Percentiles rank a stretch among this genome's conserved stretches.
Conservation (phyloP, 495 filamentous ascomycete species). For the Talaromyces stipitatus region DNA sequence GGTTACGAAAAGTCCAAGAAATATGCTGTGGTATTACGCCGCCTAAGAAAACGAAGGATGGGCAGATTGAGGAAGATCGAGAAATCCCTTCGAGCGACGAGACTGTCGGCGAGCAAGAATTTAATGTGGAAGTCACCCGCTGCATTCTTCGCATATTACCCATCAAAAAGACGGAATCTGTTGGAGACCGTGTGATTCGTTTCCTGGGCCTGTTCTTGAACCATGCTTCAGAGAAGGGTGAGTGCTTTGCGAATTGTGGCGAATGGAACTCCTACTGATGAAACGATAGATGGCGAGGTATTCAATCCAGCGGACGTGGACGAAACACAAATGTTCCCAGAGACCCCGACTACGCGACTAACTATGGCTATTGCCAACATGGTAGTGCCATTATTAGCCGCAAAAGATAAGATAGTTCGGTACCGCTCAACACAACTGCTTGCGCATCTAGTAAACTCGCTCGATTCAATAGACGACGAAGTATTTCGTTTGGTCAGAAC, state of each 20-base stretch:
- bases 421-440: slow-evolving; percentile 87
- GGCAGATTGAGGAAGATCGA: slow-evolving; percentile 25
- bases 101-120: slow-evolving; percentile 72
- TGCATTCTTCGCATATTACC: slow-evolving; percentile 75
- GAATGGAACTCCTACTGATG: not conserved
- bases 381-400: slow-evolving; percentile 59
- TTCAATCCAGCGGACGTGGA: slow-evolving; percentile 28
- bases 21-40: slow-evolving; percentile 72
- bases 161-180: slow-evolving; percentile 87
- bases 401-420: slow-evolving; percentile 88
- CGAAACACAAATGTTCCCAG: slow-evolving; percentile 55
- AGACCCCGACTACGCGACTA: slow-evolving; percentile 76
- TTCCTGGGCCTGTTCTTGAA: slow-evolving; percentile 82
- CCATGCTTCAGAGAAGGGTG: slow-evolving; percentile 76
- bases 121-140: slow-evolving; percentile 75
- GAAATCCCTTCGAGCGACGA: slow-evolving; percentile 35
- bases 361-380: slow-evolving; percentile 62
- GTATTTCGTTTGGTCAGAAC: slow-evolving; percentile 72
- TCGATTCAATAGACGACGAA: slow-evolving; percentile 85
- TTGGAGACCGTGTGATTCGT: slow-evolving; percentile 75
- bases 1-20: slow-evolving; percentile 80
- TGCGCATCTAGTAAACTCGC: slow-evolving; percentile 79
- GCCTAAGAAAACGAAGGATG: slow-evolving; percentile 33
- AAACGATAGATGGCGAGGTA: slow-evolving; percentile 37
- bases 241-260: slow-evolving; percentile 14